Base-by-base conservation (phyloP, 176 grass and related monocot species). In the Oryza meridionalis region DNA sequence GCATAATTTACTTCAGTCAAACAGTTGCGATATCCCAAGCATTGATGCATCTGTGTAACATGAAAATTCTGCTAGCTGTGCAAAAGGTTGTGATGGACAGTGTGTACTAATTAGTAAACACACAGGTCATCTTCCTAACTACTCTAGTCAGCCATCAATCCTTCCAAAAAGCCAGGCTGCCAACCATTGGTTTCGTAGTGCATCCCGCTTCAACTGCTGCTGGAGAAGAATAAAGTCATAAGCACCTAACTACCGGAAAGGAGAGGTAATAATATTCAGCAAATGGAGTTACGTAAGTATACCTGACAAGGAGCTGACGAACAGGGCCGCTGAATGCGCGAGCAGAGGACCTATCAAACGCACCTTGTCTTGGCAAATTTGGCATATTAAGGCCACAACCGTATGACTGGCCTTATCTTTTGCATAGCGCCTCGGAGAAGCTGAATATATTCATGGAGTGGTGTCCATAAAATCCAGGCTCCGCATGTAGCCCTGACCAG, bases 381-480 rank as follows among this genome's bases (percentile, higher is more conserved):
- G 31, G n/a, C 55, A 49, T 77, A 65, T 5, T 6, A 79, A 86
- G 42, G 65, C 11, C n/a, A 55, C 4, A 8, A 61, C 2, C 13
- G 37, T 69, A 22, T 17, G 58, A 11, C 55, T 12, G 19, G 1
- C 2, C 58, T 22, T 24, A 43, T 67, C 3, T 11, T 78, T 43
- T 27, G 65, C 55, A 22, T 24, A 17, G n/a, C 7, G 58, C 7
- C 25, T 31, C 59, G 35, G 17, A 38, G 81, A 75, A 76, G 53
- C 66, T 50, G 65, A 68, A 71, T 27, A 71, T 59, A 19, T 77
- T 89, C 81, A 90, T 17, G 83, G 86, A 65, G 85, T 89, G 63
- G 84, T 84, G 82, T 97, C 81, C 87, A 92, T 94, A 73, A 75
- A 63, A 76, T 97, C 84, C 65, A 82, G 14, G 80, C 55, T 72